Evolutionary conservation across 208 protist species (phyloP).

Genomic region (Trypanosomatidae sp.): DNA sequence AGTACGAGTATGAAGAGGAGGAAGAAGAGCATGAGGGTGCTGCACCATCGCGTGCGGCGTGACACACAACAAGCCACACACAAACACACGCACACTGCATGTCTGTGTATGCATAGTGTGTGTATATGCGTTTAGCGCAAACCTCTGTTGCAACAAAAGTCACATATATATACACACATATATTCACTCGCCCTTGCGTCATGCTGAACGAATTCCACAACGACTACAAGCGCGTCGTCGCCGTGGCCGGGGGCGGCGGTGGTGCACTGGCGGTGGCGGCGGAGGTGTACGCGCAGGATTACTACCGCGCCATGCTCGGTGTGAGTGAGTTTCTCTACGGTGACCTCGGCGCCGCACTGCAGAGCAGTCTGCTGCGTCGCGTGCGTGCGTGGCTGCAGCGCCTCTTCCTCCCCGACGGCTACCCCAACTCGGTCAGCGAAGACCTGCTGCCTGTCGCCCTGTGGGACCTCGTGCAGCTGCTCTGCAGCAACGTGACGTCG

Average conservation of each 20-base stretch:
- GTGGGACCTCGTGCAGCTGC: constrained; percentile 14
- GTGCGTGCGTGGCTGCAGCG: constrained; percentile 2
- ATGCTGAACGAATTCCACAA: constrained; percentile 26
- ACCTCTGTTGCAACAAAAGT: constrained; percentile 1
- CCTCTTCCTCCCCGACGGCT: constrained; percentile 41
- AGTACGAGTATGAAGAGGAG: constrained; percentile 1
- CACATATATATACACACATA: constrained; percentile 1
- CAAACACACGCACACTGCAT: constrained; percentile 2
- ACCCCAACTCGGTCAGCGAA: constrained; percentile 35
- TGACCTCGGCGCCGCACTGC: too few relatives aligned
- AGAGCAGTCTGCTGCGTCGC: not conserved
- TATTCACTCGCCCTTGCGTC: not conserved
- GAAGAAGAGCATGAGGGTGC: constrained; percentile 1
- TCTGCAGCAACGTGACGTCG: constrained; percentile 19
- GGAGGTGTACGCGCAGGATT: constrained; percentile 10
- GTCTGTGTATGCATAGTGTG: not conserved
- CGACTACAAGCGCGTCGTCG: constrained; percentile 8
- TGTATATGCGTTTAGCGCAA: not conserved
- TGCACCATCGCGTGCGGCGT: not conserved
- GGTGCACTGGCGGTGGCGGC: constrained; percentile 5
- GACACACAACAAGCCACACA: not conserved
- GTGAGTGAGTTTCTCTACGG: too few relatives aligned
- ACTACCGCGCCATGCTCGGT: constrained; percentile 6
- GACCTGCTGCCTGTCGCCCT: constrained; percentile 19
- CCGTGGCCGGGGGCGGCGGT: constrained; percentile 11